Percentiles rank a stretch among this genome's conserved stretches.
phyloP scores from a whole-genome alignment of 164 flowering plant species.

The Umbilicus rupestris region DNA sequence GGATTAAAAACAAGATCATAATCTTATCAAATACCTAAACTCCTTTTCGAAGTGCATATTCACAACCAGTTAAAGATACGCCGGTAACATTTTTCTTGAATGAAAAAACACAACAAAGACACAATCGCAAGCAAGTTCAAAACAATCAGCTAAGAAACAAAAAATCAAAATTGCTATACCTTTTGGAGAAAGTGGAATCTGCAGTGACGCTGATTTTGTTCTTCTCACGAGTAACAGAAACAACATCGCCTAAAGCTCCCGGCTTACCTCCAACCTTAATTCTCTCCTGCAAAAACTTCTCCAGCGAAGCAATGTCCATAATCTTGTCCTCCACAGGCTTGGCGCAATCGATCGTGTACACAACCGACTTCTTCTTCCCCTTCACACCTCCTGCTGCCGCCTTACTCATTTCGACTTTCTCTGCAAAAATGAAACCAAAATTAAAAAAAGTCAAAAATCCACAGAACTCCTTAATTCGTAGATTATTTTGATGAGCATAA shows the following conservation, averaged over 20 bases:
- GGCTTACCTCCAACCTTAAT: constrained; percentile 52
- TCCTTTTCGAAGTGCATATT: neutral
- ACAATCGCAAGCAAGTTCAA: neutral
- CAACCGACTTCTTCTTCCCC: constrained; percentile 40
- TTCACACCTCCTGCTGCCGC: constrained; percentile 23
- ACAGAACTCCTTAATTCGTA: neutral
- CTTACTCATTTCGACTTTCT: constrained; percentile 24
- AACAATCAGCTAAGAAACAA: neutral
- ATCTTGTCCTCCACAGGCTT: constrained; percentile 54
- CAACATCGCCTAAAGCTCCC: constrained; percentile 39
- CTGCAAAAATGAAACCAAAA: neutral
- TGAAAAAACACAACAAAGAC: neutral
- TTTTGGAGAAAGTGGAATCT: constrained; percentile 35
- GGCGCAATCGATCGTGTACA: constrained; percentile 37
- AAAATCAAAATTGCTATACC: constrained; percentile 14
- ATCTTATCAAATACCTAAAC: no score
- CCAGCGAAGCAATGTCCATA: constrained; percentile 27
- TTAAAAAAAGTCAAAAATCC: neutral
- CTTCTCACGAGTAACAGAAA: constrained; percentile 39
- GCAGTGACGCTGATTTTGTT: constrained; percentile 38
- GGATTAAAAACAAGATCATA: no score
- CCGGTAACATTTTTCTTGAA: no score
- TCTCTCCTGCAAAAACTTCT: constrained; percentile 46
- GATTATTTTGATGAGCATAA: neutral
- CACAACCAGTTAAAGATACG: no score